Conservation (phyloP, 257 asterid genomes). For the Echium plantagineum region DNA sequence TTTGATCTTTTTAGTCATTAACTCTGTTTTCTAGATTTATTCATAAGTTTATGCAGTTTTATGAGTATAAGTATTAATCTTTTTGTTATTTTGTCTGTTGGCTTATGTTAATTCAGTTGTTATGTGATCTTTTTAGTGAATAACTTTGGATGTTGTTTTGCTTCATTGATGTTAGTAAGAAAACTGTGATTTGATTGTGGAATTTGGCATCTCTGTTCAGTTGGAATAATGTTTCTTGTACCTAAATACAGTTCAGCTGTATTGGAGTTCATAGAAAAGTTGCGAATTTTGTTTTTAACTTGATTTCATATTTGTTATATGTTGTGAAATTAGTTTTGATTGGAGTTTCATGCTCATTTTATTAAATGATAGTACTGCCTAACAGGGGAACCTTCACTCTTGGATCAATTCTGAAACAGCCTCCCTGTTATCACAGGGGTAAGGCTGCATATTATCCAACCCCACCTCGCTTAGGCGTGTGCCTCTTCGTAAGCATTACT, state of each 20-base stretch:
- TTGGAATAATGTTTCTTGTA: constrained; percentile 1
- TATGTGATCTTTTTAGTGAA: not conserved
- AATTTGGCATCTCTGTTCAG: no score
- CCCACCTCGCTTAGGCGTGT: no score
- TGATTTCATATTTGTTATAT: not conserved
- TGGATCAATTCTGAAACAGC: no score
- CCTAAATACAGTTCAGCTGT: not conserved
- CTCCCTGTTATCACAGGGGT: no score
- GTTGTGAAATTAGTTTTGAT: not conserved
- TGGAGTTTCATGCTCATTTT: not conserved
- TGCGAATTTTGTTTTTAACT: not conserved
- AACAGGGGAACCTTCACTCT: no score
- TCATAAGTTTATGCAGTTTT: no score
- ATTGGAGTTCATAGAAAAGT: constrained; percentile 13
- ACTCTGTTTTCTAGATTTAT: not conserved
- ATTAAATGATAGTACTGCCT: no score
- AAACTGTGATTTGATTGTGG: constrained; percentile 6
- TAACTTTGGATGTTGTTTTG: not conserved
- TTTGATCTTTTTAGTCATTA: not conserved
- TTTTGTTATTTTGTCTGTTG: not conserved
- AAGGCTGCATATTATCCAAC: no score
- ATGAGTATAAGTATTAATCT: constrained; percentile 10
- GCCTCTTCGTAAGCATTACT: no score
- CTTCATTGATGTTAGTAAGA: not conserved
- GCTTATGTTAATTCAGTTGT: not conserved